Evolutionary conservation across 345 rosid genomes (phyloP).

Genomic region (Angophora floribunda): DNA sequence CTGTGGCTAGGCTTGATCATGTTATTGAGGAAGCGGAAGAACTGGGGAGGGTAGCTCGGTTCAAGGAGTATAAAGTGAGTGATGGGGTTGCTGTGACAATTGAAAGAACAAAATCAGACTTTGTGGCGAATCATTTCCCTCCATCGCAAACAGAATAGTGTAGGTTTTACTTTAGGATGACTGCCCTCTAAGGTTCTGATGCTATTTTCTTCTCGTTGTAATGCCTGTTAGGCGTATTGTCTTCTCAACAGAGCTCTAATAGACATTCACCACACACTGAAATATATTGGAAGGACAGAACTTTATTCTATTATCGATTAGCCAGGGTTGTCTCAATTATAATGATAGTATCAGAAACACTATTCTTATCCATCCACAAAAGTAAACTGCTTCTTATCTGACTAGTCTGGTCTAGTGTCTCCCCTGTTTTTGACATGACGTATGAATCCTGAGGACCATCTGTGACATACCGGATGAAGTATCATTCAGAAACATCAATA

Average conservation of each 20-base stretch:
- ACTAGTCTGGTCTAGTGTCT: neutral
- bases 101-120: neutral
- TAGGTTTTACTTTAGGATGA: neutral
- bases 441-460: neutral
- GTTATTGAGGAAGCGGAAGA: conserved; percentile 70
- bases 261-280: neutral
- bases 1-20: conserved; percentile 65
- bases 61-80: conserved; percentile 44
- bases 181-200: neutral
- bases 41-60: conserved; percentile 49
- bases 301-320: neutral
- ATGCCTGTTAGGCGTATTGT: neutral
- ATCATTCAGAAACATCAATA: neutral
- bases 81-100: neutral
- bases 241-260: neutral
- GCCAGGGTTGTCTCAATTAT: neutral
- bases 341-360: neutral
- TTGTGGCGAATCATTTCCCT: neutral
- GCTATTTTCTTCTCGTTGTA: neutral
- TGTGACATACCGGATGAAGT: neutral
- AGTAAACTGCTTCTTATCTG: neutral
- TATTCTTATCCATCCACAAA: neutral
- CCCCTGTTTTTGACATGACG: neutral
- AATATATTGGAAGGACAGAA: neutral
- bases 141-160: neutral